Evolutionary conservation across 2,329 filamentous ascomycete species (phyloP), one percentile per base, ranked within the genome.

Genomic region (Fusarium sp.): DNA sequence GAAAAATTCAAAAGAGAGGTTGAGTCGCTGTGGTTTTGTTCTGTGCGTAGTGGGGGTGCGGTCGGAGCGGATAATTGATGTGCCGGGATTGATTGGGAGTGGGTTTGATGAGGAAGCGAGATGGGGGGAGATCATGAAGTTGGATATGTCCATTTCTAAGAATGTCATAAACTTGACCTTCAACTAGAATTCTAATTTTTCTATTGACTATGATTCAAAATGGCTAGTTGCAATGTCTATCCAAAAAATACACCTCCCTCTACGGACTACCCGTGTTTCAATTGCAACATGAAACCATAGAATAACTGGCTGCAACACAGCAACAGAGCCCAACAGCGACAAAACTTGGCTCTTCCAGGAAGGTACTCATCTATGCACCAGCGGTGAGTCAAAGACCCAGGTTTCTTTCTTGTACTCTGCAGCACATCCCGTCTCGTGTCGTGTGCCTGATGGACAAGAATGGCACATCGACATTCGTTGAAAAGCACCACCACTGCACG

Each of bases 61-160:
- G 17, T 33, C 62, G 71, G 62, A 17, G 31, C 73, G 80, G 80
- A 81, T 74, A 36, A 81, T 79, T 31, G 31, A 78, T 79, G 10
- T 24, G 63, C 78, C 79, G 62, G 65, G 24, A 20, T 44, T 33
- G 55, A 20, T 9, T 65, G 42, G n/a, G 57, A 17, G 11, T 17
- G 14, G 38, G 20, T 49, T 49, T 17, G 22, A 22, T 49, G 9
- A 5, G 44, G 22, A 51, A 51, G 46, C 46, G 24, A 51, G 10
- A 51, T 53, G 24, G 27, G 27, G 5, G 46, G 46, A 51, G 24
- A 31, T 53, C 46, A 53, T 31, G 46, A 31, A 31, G 46, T 53
- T 53, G 46, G 4, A 53, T 8, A 31, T n/a, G n/a, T 24, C 24
- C 24, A 24, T 24, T 17, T 46, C 14, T 17, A 17, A 7, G 9